phyloP scores from a whole-genome alignment of 2,329 filamentous ascomycete species.

The Fusarium newnesense region DNA sequence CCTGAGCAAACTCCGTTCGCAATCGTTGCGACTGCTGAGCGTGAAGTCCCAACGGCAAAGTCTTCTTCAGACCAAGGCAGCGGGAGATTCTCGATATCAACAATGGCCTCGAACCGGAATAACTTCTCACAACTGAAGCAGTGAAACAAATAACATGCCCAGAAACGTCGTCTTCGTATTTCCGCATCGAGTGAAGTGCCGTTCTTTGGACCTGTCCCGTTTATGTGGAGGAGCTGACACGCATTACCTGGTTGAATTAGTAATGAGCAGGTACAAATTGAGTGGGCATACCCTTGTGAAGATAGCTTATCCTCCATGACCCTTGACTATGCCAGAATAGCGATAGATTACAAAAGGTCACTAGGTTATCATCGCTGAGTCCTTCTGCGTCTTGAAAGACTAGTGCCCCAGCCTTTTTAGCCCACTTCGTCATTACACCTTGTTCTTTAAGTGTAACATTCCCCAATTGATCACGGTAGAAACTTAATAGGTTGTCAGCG shows the following conservation, averaged over 20 bases:
- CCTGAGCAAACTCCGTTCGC: accelerated
- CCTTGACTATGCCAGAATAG: slow-evolving; percentile 39
- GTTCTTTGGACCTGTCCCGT: background rate
- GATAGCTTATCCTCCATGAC: slow-evolving; percentile 33
- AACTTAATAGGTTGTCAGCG: background rate
- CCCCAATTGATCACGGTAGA: slow-evolving; percentile 8
- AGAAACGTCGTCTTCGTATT: accelerated
- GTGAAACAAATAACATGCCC: slow-evolving; percentile 3
- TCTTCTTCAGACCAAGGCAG: background rate
- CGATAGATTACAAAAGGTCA: slow-evolving; percentile 30
- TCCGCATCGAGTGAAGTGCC: background rate
- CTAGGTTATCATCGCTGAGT: slow-evolving; percentile 22
- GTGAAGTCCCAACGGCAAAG: accelerated
- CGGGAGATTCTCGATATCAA: background rate
- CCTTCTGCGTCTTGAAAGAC: slow-evolving; percentile 29
- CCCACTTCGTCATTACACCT: slow-evolving; percentile 17
- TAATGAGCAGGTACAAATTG: accelerated
- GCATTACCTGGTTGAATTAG: slow-evolving; percentile 17
- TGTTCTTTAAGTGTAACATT: background rate
- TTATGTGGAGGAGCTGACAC: slow-evolving; percentile 27
- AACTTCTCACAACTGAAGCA: background rate
- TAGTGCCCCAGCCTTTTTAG: slow-evolving; percentile 11
- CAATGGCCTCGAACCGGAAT: accelerated
- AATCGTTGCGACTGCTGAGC: background rate
- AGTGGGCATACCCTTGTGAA: slow-evolving; percentile 18